phyloP scores from a whole-genome alignment of 805 yeast genomes.

The Torulaspora gathmanii region DNA sequence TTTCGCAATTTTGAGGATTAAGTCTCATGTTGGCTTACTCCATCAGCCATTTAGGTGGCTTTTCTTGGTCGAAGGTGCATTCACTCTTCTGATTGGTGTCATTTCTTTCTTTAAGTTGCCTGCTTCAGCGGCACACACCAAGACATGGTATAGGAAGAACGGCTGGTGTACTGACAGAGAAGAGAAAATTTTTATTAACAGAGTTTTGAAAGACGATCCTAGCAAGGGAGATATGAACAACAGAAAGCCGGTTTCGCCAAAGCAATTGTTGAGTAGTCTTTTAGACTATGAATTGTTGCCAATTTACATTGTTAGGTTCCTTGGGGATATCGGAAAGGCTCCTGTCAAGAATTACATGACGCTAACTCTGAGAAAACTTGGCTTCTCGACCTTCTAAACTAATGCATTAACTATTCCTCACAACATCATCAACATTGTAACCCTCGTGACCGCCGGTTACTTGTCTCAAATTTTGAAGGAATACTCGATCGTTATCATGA shows the following conservation, averaged over 20 bases:
- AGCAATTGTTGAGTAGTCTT: conserved; percentile 39
- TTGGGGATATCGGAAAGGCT: conserved; percentile 38
- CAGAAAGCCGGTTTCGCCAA: conserved; percentile 47
- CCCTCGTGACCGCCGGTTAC: conserved; percentile 38
- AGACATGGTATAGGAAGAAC: conserved; percentile 43
- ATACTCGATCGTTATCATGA: conserved; percentile 25
- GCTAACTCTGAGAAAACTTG: conserved; percentile 44
- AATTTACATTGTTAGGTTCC: conserved; percentile 45
- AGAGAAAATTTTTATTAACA: conserved; percentile 53
- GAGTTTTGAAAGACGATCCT: conserved; percentile 61
- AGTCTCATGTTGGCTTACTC: conserved; percentile 41
- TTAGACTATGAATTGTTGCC: conserved; percentile 55
- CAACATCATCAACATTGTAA: conserved; percentile 38
- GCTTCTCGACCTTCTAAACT: conserved; percentile 49
- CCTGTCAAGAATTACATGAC: conserved; percentile 45
- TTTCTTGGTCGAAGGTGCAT: conserved; percentile 58
- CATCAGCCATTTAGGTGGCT: conserved; percentile 57
- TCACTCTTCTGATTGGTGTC: conserved; percentile 54
- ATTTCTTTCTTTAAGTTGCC: conserved; percentile 48
- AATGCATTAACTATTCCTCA: conserved; percentile 52
- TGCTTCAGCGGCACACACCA: conserved; percentile 53
- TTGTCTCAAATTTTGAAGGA: conserved; percentile 36
- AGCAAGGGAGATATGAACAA: conserved; percentile 64
- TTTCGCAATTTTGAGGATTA: conserved; percentile 50
- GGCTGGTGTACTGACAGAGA: conserved; percentile 55